A percentile compares a stretch with the other conserved stretches of the same genome.
These are phyloP conservation scores for Aspergillus transmontanensis DNA, from an alignment of 2,329 filamentous ascomycete genomes.

Conservation along the genomic window DNA sequence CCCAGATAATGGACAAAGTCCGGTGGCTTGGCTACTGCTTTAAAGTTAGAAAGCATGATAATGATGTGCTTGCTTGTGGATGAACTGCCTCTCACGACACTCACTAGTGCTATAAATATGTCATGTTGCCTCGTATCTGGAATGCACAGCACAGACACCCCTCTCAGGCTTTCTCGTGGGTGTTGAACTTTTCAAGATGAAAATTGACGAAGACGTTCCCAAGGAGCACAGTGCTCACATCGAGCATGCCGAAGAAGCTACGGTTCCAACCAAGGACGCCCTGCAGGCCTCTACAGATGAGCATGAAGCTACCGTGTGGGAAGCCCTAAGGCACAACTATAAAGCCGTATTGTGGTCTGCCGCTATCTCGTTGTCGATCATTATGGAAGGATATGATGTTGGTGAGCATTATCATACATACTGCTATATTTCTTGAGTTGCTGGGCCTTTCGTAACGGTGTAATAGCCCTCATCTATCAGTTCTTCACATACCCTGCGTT, in stretches of 20 bases:
- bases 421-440: neutral
- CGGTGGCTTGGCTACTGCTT: neutral
- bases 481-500: slow-evolving; percentile 31
- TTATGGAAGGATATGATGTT: slow-evolving; percentile 24
- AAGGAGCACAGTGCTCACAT: slow-evolving; percentile 10
- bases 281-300: slow-evolving; percentile 15
- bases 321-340: slow-evolving; percentile 11
- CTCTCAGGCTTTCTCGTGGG: neutral
- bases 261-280: slow-evolving; percentile 10
- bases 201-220: neutral
- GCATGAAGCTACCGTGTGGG: slow-evolving; percentile 12
- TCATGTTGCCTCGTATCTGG: neutral
- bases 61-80: neutral
- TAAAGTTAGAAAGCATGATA: neutral
- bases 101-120: neutral
- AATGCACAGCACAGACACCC: neutral
- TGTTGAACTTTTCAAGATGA: neutral
- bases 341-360: slow-evolving; percentile 17
- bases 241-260: slow-evolving; percentile 4
- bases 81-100: neutral
- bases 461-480: slow-evolving; percentile 20
- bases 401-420: slow-evolving; percentile 5
- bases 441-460: neutral
- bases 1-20: neutral
- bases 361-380: slow-evolving; percentile 15